Base-by-base conservation (phyloP, 169 alveolate species). In the Cryptosporidium xiaoi region DNA sequence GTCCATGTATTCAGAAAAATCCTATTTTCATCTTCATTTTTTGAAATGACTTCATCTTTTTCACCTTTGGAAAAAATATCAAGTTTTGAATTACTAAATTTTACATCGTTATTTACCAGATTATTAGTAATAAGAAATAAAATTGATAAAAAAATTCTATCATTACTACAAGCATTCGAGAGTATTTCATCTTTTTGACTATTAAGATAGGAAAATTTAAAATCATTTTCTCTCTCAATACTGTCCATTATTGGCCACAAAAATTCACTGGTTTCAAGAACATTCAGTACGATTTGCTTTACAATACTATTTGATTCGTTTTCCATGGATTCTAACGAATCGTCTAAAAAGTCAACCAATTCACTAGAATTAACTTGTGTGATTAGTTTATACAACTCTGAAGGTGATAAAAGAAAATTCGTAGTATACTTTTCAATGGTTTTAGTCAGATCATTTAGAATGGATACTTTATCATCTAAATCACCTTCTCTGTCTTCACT, bases 1-100 rank as follows among this genome's bases (percentile, higher is more conserved):
- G 90, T 90, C 95, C 95, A 93, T 2, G 93, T 92, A 27, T 90
- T 65, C 66, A 93, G 66, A 55, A 93, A 93, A 29, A 77, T n/a
- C 91, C 82, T 33, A 71, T 91, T 66, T 91, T 95, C 84, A 1
- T 64, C 84, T 65, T 90, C 68, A 82, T 90, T 64, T 64, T 69
- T 67, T 62, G 71, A 56, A 31, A 51, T 85, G 34, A 83, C 67
- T 64, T 6, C 10, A 8, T 40, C 48, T 40, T 40, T 40, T 40
- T 40, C 48, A 55, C 20, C 65, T 53, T 71, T 24, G 51, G 55
- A 33, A 13, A 69, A 69, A 53, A 29, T 27, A 34, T 69, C 51
- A 27, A 69, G 56, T n/a, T 55, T 33, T 16, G 68, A 1, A 69
- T 69, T 56, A 40, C 40, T n/a, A 33, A 50, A 69, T 34, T 69